phyloP scores from a whole-genome alignment of 495 filamentous ascomycete species.

The Talaromyces borbonicus region DNA sequence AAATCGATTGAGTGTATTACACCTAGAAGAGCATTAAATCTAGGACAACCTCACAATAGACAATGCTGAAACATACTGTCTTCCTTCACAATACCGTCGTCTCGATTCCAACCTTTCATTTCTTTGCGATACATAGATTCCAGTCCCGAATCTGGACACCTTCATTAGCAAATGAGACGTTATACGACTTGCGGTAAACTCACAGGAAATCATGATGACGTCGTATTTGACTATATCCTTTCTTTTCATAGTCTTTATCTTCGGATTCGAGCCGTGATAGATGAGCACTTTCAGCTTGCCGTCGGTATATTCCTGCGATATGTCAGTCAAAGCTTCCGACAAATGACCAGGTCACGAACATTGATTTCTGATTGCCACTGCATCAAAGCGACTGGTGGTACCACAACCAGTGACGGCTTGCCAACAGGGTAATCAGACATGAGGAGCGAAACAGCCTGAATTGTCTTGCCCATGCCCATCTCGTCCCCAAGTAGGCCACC shows the following conservation, averaged over 20 bases:
- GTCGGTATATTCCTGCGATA: conserved; percentile 64
- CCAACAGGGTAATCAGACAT: conserved; percentile 92
- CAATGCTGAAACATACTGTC: conserved; percentile 42
- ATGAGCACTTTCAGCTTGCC: conserved; percentile 81
- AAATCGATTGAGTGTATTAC: conserved; percentile 78
- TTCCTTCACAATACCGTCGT: conserved; percentile 66
- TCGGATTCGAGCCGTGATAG: conserved; percentile 76
- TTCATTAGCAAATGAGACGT: conserved; percentile 12
- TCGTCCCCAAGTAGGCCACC: conserved; percentile 90
- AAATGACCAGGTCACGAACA: conserved; percentile 12
- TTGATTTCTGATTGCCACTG: conserved; percentile 94
- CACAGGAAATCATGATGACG: conserved; percentile 88
- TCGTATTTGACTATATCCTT: conserved; percentile 73
- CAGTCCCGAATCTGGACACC: conserved; percentile 57
- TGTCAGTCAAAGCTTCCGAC: not conserved
- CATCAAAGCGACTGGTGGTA: conserved; percentile 91
- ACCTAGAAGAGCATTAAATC: conserved; percentile 15
- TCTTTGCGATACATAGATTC: conserved; percentile 90
- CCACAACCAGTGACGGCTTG: conserved; percentile 74
- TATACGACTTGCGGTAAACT: not conserved
- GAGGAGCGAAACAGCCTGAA: conserved; percentile 90
- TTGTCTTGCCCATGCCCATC: conserved; percentile 98
- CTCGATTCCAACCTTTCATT: conserved; percentile 78
- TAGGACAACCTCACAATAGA: not conserved
- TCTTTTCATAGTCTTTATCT: conserved; percentile 61